A percentile compares a stretch with the other conserved stretches of the same genome.
phyloP scores from a whole-genome alignment of 139 green algal species.

The Trebouxia sp. region DNA sequence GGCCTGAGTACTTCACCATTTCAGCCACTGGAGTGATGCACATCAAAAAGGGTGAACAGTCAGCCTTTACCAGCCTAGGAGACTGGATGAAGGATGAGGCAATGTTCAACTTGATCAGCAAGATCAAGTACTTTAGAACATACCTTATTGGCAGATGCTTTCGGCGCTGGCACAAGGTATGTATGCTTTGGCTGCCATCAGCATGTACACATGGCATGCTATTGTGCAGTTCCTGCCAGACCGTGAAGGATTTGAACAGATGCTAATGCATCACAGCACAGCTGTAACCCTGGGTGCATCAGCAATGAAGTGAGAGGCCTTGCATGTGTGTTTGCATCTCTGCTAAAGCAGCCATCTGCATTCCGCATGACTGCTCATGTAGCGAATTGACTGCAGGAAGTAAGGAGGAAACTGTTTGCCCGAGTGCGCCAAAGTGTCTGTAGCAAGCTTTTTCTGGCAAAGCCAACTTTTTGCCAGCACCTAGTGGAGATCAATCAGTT shows the following conservation, averaged over 20 bases:
- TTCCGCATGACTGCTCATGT: not conserved
- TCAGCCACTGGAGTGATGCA: conserved; percentile 72
- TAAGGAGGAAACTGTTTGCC: conserved; percentile 66
- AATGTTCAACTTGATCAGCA: conserved; percentile 67
- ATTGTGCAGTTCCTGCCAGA: not conserved
- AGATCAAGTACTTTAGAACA: conserved; percentile 76
- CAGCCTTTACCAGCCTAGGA: conserved; percentile 69
- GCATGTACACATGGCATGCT: not conserved
- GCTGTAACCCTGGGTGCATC: no score
- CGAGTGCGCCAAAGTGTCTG: conserved; percentile 54
- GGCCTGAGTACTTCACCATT: conserved; percentile 78
- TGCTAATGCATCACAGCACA: no score
- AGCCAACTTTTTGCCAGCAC: conserved; percentile 64
- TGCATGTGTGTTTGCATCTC: not conserved
- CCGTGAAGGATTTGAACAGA: no score
- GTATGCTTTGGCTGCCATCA: not conserved
- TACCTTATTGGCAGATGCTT: conserved; percentile 69
- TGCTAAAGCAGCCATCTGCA: not conserved
- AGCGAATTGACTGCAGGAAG: conserved; percentile 52
- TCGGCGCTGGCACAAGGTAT: conserved; percentile 67
- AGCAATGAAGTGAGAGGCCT: not conserved
- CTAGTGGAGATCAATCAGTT: conserved; percentile 58
- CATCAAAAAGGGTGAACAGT: conserved; percentile 61
- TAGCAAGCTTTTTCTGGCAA: conserved; percentile 70
- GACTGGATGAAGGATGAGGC: conserved; percentile 76